phyloP scores from a whole-genome alignment of 2,329 filamentous ascomycete species.

The Pezicula neosporulosa region DNA sequence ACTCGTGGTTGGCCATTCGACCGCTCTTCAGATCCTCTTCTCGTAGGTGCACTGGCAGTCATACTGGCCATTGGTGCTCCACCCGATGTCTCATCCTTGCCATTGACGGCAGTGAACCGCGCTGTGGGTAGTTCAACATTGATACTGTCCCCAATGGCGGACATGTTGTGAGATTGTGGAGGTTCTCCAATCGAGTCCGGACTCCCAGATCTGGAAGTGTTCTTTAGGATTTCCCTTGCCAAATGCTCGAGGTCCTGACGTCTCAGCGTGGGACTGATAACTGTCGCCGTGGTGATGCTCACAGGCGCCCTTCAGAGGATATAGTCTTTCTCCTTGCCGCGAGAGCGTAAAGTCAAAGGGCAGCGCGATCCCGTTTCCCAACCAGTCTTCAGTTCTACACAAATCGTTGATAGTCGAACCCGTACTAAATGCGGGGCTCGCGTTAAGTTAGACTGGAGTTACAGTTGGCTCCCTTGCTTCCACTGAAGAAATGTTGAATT shows the following conservation, averaged over 20 bases:
- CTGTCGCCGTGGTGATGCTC: slow-evolving; percentile 10
- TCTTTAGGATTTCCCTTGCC: slow-evolving; percentile 17
- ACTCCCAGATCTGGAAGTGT: neutral
- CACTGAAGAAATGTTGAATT: slow-evolving; percentile 2
- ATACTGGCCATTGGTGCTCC: slow-evolving; percentile 6
- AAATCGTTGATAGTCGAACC: neutral
- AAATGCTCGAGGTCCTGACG: slow-evolving; percentile 20
- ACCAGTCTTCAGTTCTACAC: slow-evolving; percentile 13
- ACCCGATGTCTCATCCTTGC: slow-evolving; percentile 17
- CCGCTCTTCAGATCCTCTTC: slow-evolving; percentile 26
- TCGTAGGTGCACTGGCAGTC: slow-evolving; percentile 16
- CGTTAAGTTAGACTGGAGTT: neutral
- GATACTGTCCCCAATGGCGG: slow-evolving; percentile 6
- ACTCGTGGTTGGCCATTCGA: slow-evolving; percentile 26
- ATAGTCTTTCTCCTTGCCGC: slow-evolving; percentile 10
- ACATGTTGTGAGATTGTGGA: neutral
- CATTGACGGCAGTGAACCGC: slow-evolving; percentile 32
- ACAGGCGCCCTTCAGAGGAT: slow-evolving; percentile 9
- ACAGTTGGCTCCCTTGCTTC: slow-evolving; percentile 4
- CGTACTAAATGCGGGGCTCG: neutral
- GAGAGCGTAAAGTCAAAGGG: slow-evolving; percentile 13
- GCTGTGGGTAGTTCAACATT: slow-evolving; percentile 24
- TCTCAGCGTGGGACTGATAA: slow-evolving; percentile 10
- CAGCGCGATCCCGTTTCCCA: slow-evolving; percentile 12
- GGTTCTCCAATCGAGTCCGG: neutral